Evolutionary conservation across 2,329 filamentous ascomycete species (phyloP).

Genomic region (Ascochyta clinopodiicola): DNA sequence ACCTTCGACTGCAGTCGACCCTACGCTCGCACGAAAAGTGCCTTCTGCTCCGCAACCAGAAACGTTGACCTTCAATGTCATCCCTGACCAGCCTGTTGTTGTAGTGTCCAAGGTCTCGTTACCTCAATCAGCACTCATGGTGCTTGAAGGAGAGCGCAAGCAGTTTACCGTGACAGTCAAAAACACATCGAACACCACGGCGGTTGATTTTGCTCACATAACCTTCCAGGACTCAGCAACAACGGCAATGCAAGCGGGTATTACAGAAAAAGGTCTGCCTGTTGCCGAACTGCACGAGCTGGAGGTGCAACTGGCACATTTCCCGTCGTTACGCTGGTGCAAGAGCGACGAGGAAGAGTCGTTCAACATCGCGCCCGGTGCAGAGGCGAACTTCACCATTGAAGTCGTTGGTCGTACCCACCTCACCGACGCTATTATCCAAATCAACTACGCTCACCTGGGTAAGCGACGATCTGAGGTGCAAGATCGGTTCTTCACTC

Average conservation of each 20-base stretch:
- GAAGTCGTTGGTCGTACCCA: slow-evolving; percentile 88
- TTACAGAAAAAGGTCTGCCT: slow-evolving; percentile 77
- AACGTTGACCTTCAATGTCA: slow-evolving; percentile 72
- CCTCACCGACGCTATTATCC: slow-evolving; percentile 77
- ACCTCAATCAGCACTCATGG: slow-evolving; percentile 85
- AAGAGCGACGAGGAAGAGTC: slow-evolving; percentile 56
- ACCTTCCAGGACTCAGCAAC: slow-evolving; percentile 91
- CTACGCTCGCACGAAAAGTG: slow-evolving; percentile 29
- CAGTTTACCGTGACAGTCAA: slow-evolving; percentile 79
- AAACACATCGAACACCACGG: slow-evolving; percentile 73
- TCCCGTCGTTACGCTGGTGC: slow-evolving; percentile 64
- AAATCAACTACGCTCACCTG: slow-evolving; percentile 87
- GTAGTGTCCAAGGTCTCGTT: slow-evolving; percentile 78
- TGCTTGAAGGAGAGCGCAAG: slow-evolving; percentile 86
- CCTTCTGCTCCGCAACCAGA: slow-evolving; percentile 42
- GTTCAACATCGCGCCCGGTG: slow-evolving; percentile 69
- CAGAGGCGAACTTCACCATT: slow-evolving; percentile 75
- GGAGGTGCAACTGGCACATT: slow-evolving; percentile 77
- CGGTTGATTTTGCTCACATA: slow-evolving; percentile 84
- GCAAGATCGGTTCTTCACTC: slow-evolving; percentile 78
- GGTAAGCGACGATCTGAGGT: slow-evolving; percentile 72
- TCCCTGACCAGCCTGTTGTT: slow-evolving; percentile 78
- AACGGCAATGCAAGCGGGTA: slow-evolving; percentile 73
- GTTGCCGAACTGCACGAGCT: slow-evolving; percentile 84
- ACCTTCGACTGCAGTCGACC: slow-evolving; percentile 43